These are phyloP conservation scores for Melaleuca quinquenervia DNA, from an alignment of 345 rosid genomes.

Conservation along the genomic window DNA sequence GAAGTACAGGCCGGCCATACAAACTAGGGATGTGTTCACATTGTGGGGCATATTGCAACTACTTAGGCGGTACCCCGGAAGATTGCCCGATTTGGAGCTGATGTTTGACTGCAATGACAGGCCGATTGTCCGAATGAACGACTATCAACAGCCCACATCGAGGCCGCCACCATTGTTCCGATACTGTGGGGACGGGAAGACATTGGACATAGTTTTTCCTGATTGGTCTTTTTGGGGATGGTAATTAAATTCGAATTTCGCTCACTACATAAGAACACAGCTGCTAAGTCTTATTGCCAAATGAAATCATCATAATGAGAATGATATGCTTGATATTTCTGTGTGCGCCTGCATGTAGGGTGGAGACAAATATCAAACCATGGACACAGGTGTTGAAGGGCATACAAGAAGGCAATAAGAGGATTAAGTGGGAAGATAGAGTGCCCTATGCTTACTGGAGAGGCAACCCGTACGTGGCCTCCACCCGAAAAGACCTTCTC, in stretches of 20 bases:
- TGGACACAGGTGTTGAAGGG: constrained; percentile 16
- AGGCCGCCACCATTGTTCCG: constrained; percentile 56
- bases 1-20: constrained; percentile 33
- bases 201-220: constrained; percentile 59
- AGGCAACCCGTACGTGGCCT: constrained; percentile 35
- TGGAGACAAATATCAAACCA: constrained; percentile 19
- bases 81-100: constrained; percentile 56
- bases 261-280: background rate
- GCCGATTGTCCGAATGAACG: constrained; percentile 25
- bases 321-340: background rate
- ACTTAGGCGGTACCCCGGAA: constrained; percentile 54
- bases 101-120: constrained; percentile 49
- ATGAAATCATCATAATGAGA: background rate
- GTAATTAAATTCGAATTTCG: constrained; percentile 14
- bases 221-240: constrained; percentile 95
- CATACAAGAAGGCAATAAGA: constrained; percentile 18
- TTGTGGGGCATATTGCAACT: constrained; percentile 74
- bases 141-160: constrained; percentile 18
- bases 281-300: background rate
- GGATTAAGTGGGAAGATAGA: constrained; percentile 31
- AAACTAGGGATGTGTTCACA: constrained; percentile 44
- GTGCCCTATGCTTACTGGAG: constrained; percentile 53
- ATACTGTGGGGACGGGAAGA: constrained; percentile 40
- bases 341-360: constrained; percentile 6
- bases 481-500: constrained; percentile 13